Conservation (phyloP, 345 rosid genomes). For the Geranium rotundifolium region DNA sequence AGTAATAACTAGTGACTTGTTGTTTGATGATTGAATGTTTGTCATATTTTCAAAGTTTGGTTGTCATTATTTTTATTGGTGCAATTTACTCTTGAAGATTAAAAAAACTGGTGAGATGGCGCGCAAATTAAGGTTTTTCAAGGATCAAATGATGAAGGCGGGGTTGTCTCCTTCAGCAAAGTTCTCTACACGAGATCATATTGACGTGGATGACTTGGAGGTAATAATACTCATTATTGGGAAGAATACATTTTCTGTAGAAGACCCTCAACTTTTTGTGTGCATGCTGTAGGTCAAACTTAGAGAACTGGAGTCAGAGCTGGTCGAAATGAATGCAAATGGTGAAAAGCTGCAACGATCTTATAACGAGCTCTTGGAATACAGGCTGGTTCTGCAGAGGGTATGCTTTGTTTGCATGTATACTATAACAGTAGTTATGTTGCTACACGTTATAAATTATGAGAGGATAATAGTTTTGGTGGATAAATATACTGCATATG, state of each 20-base stretch:
- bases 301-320: conserved; percentile 90
- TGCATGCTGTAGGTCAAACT: conserved; percentile 48
- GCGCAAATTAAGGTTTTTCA: conserved; percentile 71
- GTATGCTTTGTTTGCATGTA: conserved; percentile 24
- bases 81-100: conserved; percentile 31
- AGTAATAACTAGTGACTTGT: neutral
- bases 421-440: neutral
- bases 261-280: neutral
- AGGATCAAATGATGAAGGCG: conserved; percentile 81
- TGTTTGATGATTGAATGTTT: neutral
- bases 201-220: conserved; percentile 68
- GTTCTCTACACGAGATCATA: conserved; percentile 23
- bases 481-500: neutral
- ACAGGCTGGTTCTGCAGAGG: conserved; percentile 77
- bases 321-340: conserved; percentile 83
- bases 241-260: conserved; percentile 3
- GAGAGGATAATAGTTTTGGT: neutral
- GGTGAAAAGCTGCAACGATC: conserved; percentile 70
- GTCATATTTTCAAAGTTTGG: neutral
- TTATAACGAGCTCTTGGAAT: conserved; percentile 74
- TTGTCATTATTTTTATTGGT: conserved; percentile 1
- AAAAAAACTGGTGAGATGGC: conserved; percentile 95
- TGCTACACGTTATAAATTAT: neutral
- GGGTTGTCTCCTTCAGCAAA: conserved; percentile 42
- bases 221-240: conserved; percentile 21